A percentile compares a stretch with the other conserved stretches of the same genome.
Evolutionary conservation across 1,284 basidiomycete species (phyloP).

Genomic region (Fomitiporia mediterranea): DNA sequence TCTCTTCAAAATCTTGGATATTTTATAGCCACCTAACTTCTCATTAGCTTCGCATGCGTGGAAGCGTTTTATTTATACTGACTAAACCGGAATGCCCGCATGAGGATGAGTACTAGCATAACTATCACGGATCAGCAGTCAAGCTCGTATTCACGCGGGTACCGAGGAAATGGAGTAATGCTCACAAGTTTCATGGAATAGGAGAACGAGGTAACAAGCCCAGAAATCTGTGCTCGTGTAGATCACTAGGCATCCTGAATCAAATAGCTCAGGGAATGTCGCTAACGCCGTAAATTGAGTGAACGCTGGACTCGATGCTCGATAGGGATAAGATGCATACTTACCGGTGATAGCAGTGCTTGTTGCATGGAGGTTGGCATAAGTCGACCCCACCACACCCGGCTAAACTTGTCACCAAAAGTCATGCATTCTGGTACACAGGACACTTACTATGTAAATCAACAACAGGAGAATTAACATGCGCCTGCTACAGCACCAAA

Average conservation of each 20-base stretch:
- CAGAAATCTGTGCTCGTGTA: slow-evolving; percentile 8
- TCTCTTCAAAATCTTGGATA: slow-evolving; percentile 1
- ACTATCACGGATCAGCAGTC: neutral
- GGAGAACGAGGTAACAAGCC: slow-evolving; percentile 9
- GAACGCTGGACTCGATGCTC: neutral
- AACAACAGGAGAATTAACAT: slow-evolving; percentile 5
- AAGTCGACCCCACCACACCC: slow-evolving; percentile 5
- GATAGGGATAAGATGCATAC: neutral
- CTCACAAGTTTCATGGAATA: slow-evolving; percentile 13
- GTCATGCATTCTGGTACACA: neutral
- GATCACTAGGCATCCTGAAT: slow-evolving; percentile 5
- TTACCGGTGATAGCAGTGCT: slow-evolving; percentile 5
- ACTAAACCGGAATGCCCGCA: slow-evolving; percentile 2
- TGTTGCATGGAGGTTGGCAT: slow-evolving; percentile 2
- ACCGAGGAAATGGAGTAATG: neutral
- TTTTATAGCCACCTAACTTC: neutral
- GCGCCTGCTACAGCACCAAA: slow-evolving; percentile 10
- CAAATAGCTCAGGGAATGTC: neutral
- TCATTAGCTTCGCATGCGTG: neutral
- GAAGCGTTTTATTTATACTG: neutral
- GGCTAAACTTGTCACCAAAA: too few relatives aligned
- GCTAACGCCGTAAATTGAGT: neutral
- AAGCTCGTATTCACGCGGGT: neutral
- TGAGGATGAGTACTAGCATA: slow-evolving; percentile 10
- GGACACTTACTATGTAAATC: slow-evolving; percentile 8